Evolutionary conservation across 305 asterid genomes (phyloP).

Genomic region (Fraxinus paxiana): DNA sequence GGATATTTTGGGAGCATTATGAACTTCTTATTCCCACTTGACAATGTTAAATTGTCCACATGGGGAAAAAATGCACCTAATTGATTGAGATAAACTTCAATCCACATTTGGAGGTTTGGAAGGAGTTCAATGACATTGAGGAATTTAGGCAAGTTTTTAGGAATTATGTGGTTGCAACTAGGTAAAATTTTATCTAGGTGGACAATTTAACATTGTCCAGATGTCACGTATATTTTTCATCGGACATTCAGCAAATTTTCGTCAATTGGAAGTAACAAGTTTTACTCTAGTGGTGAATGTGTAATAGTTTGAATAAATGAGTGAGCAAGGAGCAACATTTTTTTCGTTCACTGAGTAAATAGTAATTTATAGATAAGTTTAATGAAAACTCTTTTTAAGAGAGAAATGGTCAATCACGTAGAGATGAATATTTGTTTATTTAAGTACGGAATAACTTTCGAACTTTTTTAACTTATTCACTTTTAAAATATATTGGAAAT

Average conservation of each 20-base stretch:
- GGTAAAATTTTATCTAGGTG: background rate
- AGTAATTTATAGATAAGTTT: background rate
- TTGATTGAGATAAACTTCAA: background rate
- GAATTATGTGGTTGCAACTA: background rate
- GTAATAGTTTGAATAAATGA: background rate
- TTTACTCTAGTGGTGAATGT: background rate
- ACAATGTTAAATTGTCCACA: background rate
- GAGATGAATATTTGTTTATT: background rate
- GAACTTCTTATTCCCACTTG: background rate
- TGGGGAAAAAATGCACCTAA: background rate
- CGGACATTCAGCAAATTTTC: background rate
- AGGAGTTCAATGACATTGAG: background rate
- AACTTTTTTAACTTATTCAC: background rate
- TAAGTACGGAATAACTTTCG: background rate
- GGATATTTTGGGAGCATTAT: background rate
- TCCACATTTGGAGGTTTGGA: background rate
- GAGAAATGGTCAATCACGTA: background rate
- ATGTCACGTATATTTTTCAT: background rate
- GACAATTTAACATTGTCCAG: background rate
- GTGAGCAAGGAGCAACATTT: background rate
- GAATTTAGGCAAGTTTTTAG: background rate
- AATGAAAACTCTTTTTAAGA: background rate
- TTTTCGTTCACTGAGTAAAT: background rate
- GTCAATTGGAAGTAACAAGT: background rate
- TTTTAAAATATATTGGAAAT: background rate